Evolutionary conservation across 345 rosid species (phyloP).

Genomic region (Pelargonium nanum): DNA sequence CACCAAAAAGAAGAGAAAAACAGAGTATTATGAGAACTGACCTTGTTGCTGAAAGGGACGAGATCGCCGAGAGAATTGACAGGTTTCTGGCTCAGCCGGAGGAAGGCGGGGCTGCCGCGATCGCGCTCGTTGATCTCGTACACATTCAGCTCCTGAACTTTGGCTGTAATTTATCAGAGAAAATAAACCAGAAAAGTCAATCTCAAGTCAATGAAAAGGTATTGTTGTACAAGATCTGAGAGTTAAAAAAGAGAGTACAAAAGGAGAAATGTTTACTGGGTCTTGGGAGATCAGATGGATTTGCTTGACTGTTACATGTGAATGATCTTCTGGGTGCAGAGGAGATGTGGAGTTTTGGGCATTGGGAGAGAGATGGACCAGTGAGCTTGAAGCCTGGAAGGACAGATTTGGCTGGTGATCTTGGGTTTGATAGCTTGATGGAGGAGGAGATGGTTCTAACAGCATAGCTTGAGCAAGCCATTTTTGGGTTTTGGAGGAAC

Average conservation of each 20-base stretch:
- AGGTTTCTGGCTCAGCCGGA: slow-evolving; percentile 66
- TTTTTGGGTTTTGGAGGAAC: slow-evolving; percentile 1
- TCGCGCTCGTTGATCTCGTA: slow-evolving; percentile 91
- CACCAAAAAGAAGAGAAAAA: neutral
- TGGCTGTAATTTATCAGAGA: slow-evolving; percentile 22
- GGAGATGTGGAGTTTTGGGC: slow-evolving; percentile 6
- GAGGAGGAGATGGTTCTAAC: slow-evolving; percentile 18
- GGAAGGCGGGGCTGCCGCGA: slow-evolving; percentile 70
- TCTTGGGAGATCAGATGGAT: slow-evolving; percentile 18
- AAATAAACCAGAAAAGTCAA: neutral
- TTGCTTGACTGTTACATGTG: slow-evolving; percentile 38
- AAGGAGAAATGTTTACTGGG: slow-evolving; percentile 19
- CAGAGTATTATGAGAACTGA: slow-evolving; percentile 10
- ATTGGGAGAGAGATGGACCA: slow-evolving; percentile 11
- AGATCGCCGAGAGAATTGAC: slow-evolving; percentile 83
- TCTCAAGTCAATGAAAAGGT: neutral
- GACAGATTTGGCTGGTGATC: slow-evolving; percentile 11
- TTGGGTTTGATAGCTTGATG: slow-evolving; percentile 11
- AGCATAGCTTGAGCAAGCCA: slow-evolving; percentile 30
- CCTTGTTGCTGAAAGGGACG: slow-evolving; percentile 81
- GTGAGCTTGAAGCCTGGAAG: slow-evolving; percentile 12
- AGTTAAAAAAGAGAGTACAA: neutral
- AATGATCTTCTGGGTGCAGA: slow-evolving; percentile 20
- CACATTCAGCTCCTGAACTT: slow-evolving; percentile 55
- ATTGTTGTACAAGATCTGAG: neutral